Evolutionary conservation across 805 yeast genomes (phyloP), one percentile per base, ranked within the genome.

Genomic region (Wickerhamomyces ciferrii): DNA sequence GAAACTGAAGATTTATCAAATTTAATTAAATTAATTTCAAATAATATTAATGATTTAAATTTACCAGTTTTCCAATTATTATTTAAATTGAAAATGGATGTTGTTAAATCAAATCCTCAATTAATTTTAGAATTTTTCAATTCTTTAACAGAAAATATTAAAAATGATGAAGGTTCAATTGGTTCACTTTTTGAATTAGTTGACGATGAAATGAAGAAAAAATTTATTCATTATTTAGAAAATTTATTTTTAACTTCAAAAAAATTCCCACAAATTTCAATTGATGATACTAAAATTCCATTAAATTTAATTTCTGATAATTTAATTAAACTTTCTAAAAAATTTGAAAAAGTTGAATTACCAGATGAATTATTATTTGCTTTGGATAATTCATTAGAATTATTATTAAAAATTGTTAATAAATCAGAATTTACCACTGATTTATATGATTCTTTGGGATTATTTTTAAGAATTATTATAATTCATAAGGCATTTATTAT

Each of bases 401-500:
- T 69, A 20, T 49, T 74, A 40, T 40, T 58, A 11, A 59, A 54
- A 35, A 46, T 51, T 2, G 58, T 56, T 8, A 45, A 54, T 2
- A 56, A 58, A 32, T 36, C 53, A 3, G 56, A 53, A 4, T 45
- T 43, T 23, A 40, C 50, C 8, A 21, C 19, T 11, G 53, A 49
- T 3, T 39, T 60, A 11, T 45, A 48, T 34, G 42, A 51, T 52
- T 53, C 79, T 0, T 68, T 81, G 6, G 70, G 77, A 8, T 66
- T 79, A 24, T 70, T 78, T 48, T 65, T 81, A 48, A 68, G 81
- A 47, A 76, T 82, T 15, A 63, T 82, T n/a, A 70, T 80, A 41
- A 75, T 82, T 42, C 87, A 82, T 58, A 78, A 78, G 54, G 59
- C 65, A 3, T 70, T 76, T 18, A 61, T 83, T 35, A 75, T 76